A percentile compares a stretch with the other conserved stretches of the same genome.
phyloP scores from a whole-genome alignment of 805 yeast species.

The Cyberlindnera bimundalis region DNA sequence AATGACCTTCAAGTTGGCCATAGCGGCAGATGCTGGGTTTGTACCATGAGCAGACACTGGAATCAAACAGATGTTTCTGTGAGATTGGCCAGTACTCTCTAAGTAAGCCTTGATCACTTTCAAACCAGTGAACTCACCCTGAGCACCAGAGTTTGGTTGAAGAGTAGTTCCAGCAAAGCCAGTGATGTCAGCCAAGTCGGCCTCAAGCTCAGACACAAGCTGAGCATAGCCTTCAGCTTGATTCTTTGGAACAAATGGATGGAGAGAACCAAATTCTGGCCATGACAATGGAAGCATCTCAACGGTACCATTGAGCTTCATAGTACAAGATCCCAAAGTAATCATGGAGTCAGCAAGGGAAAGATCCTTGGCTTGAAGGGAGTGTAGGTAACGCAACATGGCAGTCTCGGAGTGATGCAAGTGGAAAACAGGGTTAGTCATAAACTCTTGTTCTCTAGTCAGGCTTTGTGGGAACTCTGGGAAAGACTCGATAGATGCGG shows the following conservation, averaged over 20 bases:
- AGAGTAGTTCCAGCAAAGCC: conserved; percentile 88
- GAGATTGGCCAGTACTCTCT: conserved; percentile 61
- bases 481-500: conserved; percentile 31
- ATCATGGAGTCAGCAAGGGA: conserved; percentile 97
- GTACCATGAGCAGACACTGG: conserved; percentile 99
- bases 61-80: conserved; percentile 84
- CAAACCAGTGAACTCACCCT: conserved; percentile 95
- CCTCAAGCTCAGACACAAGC: conserved; percentile 70
- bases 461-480: conserved; percentile 50
- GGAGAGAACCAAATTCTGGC: conserved; percentile 86
- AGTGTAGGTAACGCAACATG: conserved; percentile 85
- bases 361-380: conserved; percentile 80
- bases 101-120: conserved; percentile 80
- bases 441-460: conserved; percentile 54
- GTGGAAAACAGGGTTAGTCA: conserved; percentile 78
- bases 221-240: conserved; percentile 89
- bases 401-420: conserved; percentile 91
- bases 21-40: conserved; percentile 97
- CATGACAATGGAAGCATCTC: conserved; percentile 93
- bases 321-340: conserved; percentile 95
- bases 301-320: conserved; percentile 94
- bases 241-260: conserved; percentile 87
- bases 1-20: conserved; percentile 93
- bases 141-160: conserved; percentile 98
- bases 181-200: conserved; percentile 85